phyloP scores from a whole-genome alignment of 2,329 filamentous ascomycete species.

The Fusarium nelsonii region DNA sequence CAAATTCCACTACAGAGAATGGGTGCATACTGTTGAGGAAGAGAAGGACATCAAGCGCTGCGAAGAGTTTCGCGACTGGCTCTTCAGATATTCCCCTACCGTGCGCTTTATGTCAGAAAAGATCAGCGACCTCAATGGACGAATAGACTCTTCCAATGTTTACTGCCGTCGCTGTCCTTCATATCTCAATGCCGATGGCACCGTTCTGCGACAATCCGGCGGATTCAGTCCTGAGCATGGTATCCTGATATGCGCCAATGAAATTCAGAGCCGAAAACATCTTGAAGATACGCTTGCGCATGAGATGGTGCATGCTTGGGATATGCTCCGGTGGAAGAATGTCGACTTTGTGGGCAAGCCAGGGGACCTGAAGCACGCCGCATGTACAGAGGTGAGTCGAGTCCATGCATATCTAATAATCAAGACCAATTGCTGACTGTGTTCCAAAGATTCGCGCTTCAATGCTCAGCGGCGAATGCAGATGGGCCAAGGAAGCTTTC shows the following conservation, averaged over 20 bases:
- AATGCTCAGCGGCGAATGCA: slow-evolving; percentile 92
- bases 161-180: slow-evolving; percentile 82
- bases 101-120: slow-evolving; percentile 89
- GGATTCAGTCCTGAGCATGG: slow-evolving; percentile 90
- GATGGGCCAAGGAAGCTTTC: slow-evolving; percentile 89
- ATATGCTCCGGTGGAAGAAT: slow-evolving; percentile 86
- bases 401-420: neutral
- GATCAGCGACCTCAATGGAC: slow-evolving; percentile 81
- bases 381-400: slow-evolving; percentile 84
- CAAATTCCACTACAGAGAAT: slow-evolving; percentile 80
- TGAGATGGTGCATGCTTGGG: slow-evolving; percentile 98
- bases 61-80: slow-evolving; percentile 85
- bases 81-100: slow-evolving; percentile 85
- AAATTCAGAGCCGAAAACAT: slow-evolving; percentile 82
- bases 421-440: slow-evolving; percentile 6
- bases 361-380: slow-evolving; percentile 85
- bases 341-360: slow-evolving; percentile 77
- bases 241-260: slow-evolving; percentile 93
- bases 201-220: slow-evolving; percentile 75
- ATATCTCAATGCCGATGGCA: slow-evolving; percentile 66
- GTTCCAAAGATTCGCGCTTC: slow-evolving; percentile 82
- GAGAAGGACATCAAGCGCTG: slow-evolving; percentile 82
- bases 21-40: slow-evolving; percentile 81
- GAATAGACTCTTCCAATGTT: slow-evolving; percentile 80
- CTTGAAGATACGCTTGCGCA: slow-evolving; percentile 95